These are phyloP conservation scores for Phytophthora palmivora DNA, from an alignment of 352 stramenopile genomes.

Conservation along the genomic window DNA sequence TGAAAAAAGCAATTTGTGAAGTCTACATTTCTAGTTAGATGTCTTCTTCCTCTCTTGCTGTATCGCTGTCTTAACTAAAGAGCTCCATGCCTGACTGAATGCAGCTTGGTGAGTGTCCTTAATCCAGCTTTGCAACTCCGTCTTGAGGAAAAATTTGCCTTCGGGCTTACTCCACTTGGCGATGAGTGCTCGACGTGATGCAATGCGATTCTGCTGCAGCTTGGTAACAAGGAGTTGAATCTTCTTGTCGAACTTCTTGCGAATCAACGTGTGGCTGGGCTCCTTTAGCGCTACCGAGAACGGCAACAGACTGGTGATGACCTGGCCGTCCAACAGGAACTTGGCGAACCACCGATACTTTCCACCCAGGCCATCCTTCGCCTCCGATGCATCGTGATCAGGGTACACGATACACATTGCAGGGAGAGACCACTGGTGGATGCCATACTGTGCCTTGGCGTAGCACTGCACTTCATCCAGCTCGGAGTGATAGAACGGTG, in stretches of 20 bases:
- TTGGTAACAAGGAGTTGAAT: conserved; percentile 80
- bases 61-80: conserved; percentile 38
- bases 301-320: conserved; percentile 73
- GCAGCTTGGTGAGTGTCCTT: conserved; percentile 55
- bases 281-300: conserved; percentile 89
- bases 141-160: conserved; percentile 50
- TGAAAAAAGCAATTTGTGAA: too few relatives aligned
- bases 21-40: conserved; percentile 13
- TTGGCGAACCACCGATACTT: conserved; percentile 89
- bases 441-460: conserved; percentile 77
- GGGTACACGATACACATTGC: conserved; percentile 66
- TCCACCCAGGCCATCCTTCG: conserved; percentile 49
- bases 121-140: conserved; percentile 68
- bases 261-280: conserved; percentile 92
- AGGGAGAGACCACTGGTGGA: conserved; percentile 72
- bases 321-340: conserved; percentile 77
- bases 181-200: conserved; percentile 47
- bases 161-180: conserved; percentile 49
- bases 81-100: conserved; percentile 58
- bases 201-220: conserved; percentile 58
- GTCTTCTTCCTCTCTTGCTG: conserved; percentile 28
- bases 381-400: conserved; percentile 32
- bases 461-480: conserved; percentile 83
- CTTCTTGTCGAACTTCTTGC: conserved; percentile 90
- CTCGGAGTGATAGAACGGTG: conserved; percentile 61